phyloP scores from a whole-genome alignment of 2,329 filamentous ascomycete genomes.

The Alternaria brassicicola region DNA sequence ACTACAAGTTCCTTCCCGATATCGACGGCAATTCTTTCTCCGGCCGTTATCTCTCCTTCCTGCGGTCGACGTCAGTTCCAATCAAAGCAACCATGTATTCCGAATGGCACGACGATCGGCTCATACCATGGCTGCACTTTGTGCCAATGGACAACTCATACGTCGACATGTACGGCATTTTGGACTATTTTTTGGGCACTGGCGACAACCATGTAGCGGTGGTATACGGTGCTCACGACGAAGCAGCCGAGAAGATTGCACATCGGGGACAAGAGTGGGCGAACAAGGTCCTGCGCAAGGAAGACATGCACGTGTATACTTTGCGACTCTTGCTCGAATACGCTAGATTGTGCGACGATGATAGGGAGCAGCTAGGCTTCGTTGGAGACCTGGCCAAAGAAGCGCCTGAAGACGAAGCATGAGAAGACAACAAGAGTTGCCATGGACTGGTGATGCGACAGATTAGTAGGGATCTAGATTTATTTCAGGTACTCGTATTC shows the following conservation, averaged over 20 bases:
- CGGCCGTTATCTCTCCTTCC: constrained; percentile 58
- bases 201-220: constrained; percentile 15
- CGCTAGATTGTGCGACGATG: constrained; percentile 52
- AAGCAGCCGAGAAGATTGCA: constrained; percentile 67
- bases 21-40: constrained; percentile 69
- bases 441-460: neutral
- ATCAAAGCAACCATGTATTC: constrained; percentile 79
- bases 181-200: constrained; percentile 73
- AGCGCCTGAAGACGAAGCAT: neutral
- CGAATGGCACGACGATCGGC: constrained; percentile 76
- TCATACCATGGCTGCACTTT: constrained; percentile 80
- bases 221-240: constrained; percentile 54
- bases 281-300: constrained; percentile 68
- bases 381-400: constrained; percentile 29
- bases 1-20: constrained; percentile 73
- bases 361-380: constrained; percentile 50
- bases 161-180: constrained; percentile 71
- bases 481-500: neutral
- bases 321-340: constrained; percentile 61
- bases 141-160: constrained; percentile 81
- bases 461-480: neutral
- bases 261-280: constrained; percentile 71
- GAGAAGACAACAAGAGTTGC: neutral
- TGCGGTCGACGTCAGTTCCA: constrained; percentile 71
- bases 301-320: constrained; percentile 77